Conservation (phyloP, 495 filamentous ascomycete species). For the Coniosporium apollinis region DNA sequence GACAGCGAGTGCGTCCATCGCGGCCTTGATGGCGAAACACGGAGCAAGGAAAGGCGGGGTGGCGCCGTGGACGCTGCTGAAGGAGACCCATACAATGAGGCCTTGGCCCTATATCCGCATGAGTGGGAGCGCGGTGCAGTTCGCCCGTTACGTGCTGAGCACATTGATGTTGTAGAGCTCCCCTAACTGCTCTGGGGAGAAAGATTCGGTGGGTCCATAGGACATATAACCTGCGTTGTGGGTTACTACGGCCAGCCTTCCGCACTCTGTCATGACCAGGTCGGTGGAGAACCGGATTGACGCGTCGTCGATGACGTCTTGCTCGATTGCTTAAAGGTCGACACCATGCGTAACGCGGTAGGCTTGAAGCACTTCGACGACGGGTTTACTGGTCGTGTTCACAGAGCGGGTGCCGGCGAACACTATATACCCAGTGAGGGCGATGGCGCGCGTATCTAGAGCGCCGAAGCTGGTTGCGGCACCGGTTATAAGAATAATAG, state of each 20-base stretch:
- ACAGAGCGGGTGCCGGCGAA: constrained; percentile 14
- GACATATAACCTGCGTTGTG: constrained; percentile 18
- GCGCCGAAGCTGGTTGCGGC: constrained; percentile 2
- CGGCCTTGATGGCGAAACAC: constrained; percentile 6
- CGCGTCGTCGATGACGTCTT: constrained; percentile 11
- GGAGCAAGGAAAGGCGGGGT: constrained; percentile 4
- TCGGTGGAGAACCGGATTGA: constrained; percentile 9
- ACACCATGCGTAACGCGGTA: constrained; percentile 8
- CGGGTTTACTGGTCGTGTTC: constrained; percentile 1
- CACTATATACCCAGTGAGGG: constrained; percentile 11
- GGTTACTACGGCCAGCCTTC: constrained; percentile 12
- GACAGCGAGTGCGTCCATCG: constrained; percentile 4
- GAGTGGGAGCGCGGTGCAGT: constrained; percentile 11
- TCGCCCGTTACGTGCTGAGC: constrained; percentile 13
- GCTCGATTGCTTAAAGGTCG: constrained; percentile 10
- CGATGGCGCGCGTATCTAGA: constrained; percentile 10
- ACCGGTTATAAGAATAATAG: constrained; percentile 2
- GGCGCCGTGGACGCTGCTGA: constrained; percentile 3
- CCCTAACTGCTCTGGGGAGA: constrained; percentile 13
- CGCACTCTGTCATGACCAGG: constrained; percentile 3
- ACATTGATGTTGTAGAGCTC: constrained; percentile 16
- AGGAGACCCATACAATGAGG: constrained; percentile 4
- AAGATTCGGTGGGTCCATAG: constrained; percentile 15
- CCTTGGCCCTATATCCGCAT: constrained; percentile 2
- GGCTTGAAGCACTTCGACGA: constrained; percentile 5